phyloP scores from a whole-genome alignment of 2,329 filamentous ascomycete species.

The Botrytis deweyae region DNA sequence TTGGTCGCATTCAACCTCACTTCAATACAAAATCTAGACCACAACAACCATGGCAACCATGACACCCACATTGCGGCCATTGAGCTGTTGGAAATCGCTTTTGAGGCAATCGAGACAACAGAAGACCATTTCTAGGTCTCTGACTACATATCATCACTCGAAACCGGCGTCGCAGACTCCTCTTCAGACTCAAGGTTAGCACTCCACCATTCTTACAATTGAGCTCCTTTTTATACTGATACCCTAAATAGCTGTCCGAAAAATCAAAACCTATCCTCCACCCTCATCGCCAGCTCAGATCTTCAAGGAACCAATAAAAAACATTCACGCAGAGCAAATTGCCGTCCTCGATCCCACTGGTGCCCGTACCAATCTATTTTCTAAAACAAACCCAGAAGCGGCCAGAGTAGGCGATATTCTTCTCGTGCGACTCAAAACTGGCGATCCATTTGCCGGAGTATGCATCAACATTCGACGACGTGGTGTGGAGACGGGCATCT shows the following conservation, averaged over 20 bases:
- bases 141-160: slow-evolving; percentile 50
- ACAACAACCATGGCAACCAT: slow-evolving; percentile 35
- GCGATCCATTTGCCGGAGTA: slow-evolving; percentile 87
- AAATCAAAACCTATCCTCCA: slow-evolving; percentile 53
- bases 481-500: slow-evolving; percentile 85
- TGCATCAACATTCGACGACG: slow-evolving; percentile 82
- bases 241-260: slow-evolving; percentile 41
- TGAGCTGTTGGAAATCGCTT: slow-evolving; percentile 67
- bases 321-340: slow-evolving; percentile 69
- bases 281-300: slow-evolving; percentile 54
- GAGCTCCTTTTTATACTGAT: slow-evolving; percentile 20
- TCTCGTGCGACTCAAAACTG: slow-evolving; percentile 79
- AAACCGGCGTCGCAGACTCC: slow-evolving; percentile 32
- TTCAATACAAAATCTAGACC: slow-evolving; percentile 9
- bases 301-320: slow-evolving; percentile 66
- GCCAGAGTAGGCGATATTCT: slow-evolving; percentile 87
- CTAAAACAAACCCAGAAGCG: slow-evolving; percentile 71
- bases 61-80: slow-evolving; percentile 55
- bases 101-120: slow-evolving; percentile 59
- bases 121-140: slow-evolving; percentile 46
- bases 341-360: slow-evolving; percentile 78
- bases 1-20: slow-evolving; percentile 25
- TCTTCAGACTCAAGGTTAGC: slow-evolving; percentile 22
- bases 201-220: slow-evolving; percentile 24
- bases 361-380: slow-evolving; percentile 78